phyloP scores from a whole-genome alignment of 2,329 filamentous ascomycete species.

The Hymenotorrendiella dingleyae region DNA sequence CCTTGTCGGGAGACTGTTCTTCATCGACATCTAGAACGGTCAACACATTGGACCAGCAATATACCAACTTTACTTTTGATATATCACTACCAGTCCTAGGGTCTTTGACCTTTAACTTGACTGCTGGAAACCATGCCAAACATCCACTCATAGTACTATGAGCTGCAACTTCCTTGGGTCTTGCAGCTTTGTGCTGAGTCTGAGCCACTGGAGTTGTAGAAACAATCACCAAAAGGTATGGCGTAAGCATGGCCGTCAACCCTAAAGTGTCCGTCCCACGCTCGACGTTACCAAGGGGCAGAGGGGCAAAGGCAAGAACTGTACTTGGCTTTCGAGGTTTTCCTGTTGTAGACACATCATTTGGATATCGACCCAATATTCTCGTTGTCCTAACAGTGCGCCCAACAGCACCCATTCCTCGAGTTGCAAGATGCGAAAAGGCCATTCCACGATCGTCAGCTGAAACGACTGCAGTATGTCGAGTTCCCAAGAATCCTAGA shows the following conservation, averaged over 20 bases:
- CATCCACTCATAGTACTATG: conserved; percentile 92
- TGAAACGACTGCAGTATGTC: conserved; percentile 90
- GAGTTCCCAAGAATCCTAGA: conserved; percentile 87
- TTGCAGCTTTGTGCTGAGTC: conserved; percentile 88
- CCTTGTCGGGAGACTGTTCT: conserved; percentile 58
- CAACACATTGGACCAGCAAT: conserved; percentile 98
- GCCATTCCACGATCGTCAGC: conserved; percentile 96
- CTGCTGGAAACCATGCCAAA: conserved; percentile 93
- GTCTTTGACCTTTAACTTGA: conserved; percentile 77
- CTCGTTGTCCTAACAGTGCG: conserved; percentile 83
- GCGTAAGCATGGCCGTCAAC: conserved; percentile 89
- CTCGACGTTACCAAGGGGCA: conserved; percentile 92
- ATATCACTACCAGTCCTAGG: conserved; percentile 59
- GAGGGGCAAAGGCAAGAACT: conserved; percentile 81
- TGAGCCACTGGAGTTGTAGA: conserved; percentile 95
- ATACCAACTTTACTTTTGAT: conserved; percentile 82
- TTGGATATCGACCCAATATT: conserved; percentile 85
- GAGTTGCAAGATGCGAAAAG: conserved; percentile 90
- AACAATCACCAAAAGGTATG: conserved; percentile 91
- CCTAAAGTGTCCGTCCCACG: conserved; percentile 82
- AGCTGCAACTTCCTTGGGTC: conserved; percentile 84
- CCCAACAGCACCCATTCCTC: conserved; percentile 81
- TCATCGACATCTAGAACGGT: conserved; percentile 88
- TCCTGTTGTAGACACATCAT: conserved; percentile 52
- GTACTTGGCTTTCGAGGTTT: conserved; percentile 85